Conservation (phyloP, 306 rosid genomes). For the Crotalaria pallida region DNA sequence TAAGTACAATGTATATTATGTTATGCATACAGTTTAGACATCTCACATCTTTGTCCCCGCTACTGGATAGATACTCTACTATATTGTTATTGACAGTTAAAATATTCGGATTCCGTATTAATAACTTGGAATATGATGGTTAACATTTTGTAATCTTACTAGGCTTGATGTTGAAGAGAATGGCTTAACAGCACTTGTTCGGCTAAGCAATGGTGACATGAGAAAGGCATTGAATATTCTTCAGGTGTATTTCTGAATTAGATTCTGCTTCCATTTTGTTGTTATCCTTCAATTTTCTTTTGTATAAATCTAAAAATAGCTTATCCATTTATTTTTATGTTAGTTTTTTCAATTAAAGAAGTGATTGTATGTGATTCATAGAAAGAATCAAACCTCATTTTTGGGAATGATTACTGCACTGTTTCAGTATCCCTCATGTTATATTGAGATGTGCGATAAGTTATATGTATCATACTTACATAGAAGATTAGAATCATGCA, state of each 20-base stretch:
- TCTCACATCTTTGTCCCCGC: background rate
- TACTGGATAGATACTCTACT: background rate
- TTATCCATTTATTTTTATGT: background rate
- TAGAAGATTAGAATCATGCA: background rate
- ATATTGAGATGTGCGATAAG: background rate
- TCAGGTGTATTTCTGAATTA: conserved; percentile 44
- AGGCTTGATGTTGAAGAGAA: conserved; percentile 79
- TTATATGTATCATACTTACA: background rate
- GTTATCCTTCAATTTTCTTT: background rate
- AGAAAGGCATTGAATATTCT: conserved; percentile 86
- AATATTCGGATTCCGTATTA: background rate
- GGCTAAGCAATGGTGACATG: conserved; percentile 94
- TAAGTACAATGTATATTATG: background rate
- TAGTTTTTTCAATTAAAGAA: background rate
- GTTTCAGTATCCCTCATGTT: background rate
- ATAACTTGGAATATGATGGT: conserved; percentile 20
- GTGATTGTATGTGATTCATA: background rate
- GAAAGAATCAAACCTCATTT: background rate
- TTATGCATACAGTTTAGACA: background rate
- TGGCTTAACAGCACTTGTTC: conserved; percentile 75
- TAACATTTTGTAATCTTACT: conserved; percentile 13
- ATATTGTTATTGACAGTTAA: background rate
- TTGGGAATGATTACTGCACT: background rate
- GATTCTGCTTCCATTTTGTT: background rate
- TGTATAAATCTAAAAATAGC: background rate